These are phyloP conservation scores for Fusarium circinatum DNA, from an alignment of 2,329 filamentous ascomycete genomes.

Conservation along the genomic window DNA sequence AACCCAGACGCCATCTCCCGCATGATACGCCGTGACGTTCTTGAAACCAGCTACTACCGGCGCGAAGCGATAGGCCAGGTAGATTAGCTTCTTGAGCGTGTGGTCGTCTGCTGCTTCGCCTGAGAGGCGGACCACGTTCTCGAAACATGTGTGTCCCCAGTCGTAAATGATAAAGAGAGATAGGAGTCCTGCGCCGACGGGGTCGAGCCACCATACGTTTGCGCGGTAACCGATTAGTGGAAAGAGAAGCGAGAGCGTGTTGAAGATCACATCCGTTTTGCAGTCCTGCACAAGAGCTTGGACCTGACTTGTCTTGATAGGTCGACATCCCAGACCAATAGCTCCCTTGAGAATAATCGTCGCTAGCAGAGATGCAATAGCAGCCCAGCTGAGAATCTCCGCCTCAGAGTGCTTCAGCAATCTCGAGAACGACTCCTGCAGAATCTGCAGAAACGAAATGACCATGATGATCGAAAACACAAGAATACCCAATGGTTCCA, in stretches of 20 bases:
- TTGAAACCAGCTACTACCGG: slow-evolving; percentile 48
- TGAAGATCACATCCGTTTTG: slow-evolving; percentile 83
- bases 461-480: slow-evolving; percentile 87
- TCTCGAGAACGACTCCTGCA: slow-evolving; percentile 72
- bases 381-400: slow-evolving; percentile 44
- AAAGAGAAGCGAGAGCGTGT: slow-evolving; percentile 87
- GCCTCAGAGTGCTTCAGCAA: slow-evolving; percentile 67
- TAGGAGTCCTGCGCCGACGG: slow-evolving; percentile 68
- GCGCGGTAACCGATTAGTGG: slow-evolving; percentile 72
- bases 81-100: slow-evolving; percentile 47
- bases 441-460: slow-evolving; percentile 81
- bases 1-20: slow-evolving; percentile 49
- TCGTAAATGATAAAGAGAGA: slow-evolving; percentile 76
- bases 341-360: slow-evolving; percentile 82
- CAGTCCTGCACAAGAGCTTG: slow-evolving; percentile 68
- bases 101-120: slow-evolving; percentile 47
- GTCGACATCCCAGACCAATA: slow-evolving; percentile 85
- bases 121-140: slow-evolving; percentile 46
- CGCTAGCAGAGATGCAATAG: slow-evolving; percentile 65
- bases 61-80: slow-evolving; percentile 48
- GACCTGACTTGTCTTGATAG: slow-evolving; percentile 84
- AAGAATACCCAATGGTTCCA: slow-evolving; percentile 80
- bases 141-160: slow-evolving; percentile 66
- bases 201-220: slow-evolving; percentile 74
- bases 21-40: slow-evolving; percentile 49